These are phyloP conservation scores for Asterophora lycoperdoides DNA, from an alignment of 768 basidiomycete genomes.

Conservation along the genomic window DNA sequence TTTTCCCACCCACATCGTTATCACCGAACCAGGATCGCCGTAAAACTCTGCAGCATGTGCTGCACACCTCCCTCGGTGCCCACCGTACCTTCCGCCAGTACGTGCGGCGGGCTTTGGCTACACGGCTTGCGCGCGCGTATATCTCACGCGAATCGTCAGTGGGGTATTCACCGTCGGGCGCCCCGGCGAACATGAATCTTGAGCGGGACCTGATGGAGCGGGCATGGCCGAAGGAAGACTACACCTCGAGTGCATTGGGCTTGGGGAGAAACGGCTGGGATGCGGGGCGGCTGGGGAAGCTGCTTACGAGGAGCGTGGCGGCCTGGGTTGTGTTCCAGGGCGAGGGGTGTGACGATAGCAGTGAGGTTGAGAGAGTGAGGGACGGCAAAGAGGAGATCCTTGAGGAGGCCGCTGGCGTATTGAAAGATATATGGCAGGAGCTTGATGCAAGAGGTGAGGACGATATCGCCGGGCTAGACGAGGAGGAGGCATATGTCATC, in stretches of 20 bases:
- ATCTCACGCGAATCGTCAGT: constrained; percentile 51
- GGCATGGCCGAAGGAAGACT: constrained; percentile 69
- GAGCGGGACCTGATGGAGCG: constrained; percentile 64
- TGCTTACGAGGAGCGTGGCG: constrained; percentile 49
- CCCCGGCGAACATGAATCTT: constrained; percentile 54
- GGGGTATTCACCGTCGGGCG: constrained; percentile 56
- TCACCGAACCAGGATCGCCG: constrained; percentile 9
- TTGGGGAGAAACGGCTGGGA: constrained; percentile 55
- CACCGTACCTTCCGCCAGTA: constrained; percentile 59
- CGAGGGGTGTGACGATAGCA: constrained; percentile 23
- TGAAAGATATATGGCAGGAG: constrained; percentile 73
- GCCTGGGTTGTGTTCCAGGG: constrained; percentile 51
- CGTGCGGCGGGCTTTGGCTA: constrained; percentile 56
- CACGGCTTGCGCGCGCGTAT: constrained; percentile 63
- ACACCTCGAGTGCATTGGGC: constrained; percentile 24
- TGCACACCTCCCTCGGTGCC: constrained; percentile 52
- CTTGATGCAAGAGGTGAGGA: constrained; percentile 60
- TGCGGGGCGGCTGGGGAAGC: constrained; percentile 50
- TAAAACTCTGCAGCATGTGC: constrained; percentile 25
- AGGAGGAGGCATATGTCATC: constrained; percentile 63
- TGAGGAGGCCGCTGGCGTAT: constrained; percentile 63
- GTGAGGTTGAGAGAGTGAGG: constrained; percentile 24
- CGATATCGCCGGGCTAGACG: constrained; percentile 43
- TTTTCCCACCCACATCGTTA: constrained; percentile 42
- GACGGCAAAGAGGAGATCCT: constrained; percentile 52